Base-by-base conservation (phyloP, 176 grass and related monocot genomes). In the Typha latifolia region DNA sequence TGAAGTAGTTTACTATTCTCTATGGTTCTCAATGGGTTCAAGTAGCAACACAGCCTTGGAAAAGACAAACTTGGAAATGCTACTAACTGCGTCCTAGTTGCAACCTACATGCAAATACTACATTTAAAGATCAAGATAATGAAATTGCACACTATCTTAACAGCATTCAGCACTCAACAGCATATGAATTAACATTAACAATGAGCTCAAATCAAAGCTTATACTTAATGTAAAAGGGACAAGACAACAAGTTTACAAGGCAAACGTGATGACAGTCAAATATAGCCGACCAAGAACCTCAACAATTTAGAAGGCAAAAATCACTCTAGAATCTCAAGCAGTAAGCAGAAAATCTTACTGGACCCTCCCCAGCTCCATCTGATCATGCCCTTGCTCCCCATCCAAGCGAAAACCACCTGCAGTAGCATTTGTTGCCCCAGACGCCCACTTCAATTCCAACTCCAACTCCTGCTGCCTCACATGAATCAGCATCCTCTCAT, bases 401-500 rank as follows among this genome's bases (percentile, higher is more conserved):
- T 70, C 51, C 49, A 55, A 48, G 10, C 26, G 12, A 62, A 12
- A 23, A 49, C 59, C 57, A n/a, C 16, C 53, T 1, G 0, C 4
- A 3, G 57, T 15, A 66, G 72, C 49, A 23, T 55, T 16, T 51
- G 49, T 49, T 49, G 57, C 21, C 3, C 62, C 37, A 4, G 19
- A 5, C 9, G 49, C 65, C 32, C 34, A 47, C 18, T 27, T 49
- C 3, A 19, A 22, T 59, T 48, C 29, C 63, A 67, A 51, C 32
- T 76, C 73, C 63, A 67, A 43, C 51, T 66, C 63, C 73, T 61
- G 59, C 50, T 61, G 63, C 50, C 64, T 76, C 32, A 67, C 64
- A 6, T 57, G 63, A 14, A 76, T 67, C 51, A 12, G 12, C 64
- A 76, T 67, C 13, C 14, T 63, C 32, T 76, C 73, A 14, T 76